Conservation (phyloP, 257 asterid species). For the Solanum tacnaense region DNA sequence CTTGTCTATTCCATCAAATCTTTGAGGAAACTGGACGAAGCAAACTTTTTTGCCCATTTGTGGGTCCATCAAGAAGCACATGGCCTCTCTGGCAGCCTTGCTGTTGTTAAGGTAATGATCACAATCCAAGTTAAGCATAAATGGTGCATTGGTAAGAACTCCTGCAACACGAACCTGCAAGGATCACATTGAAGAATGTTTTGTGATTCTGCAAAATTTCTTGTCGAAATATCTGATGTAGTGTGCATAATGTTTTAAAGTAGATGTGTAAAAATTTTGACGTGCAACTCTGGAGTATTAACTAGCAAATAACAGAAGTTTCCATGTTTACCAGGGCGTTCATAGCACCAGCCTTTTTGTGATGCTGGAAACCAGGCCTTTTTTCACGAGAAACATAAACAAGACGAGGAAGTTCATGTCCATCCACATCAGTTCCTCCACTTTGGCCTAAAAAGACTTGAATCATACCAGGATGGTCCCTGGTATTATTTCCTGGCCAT, state of each 20-base stretch:
- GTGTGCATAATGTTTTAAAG: background rate
- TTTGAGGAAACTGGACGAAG: constrained; percentile 96
- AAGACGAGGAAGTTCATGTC: constrained; percentile 90
- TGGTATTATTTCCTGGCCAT: constrained; percentile 98
- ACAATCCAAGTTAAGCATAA: constrained; percentile 98
- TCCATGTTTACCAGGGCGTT: constrained; percentile 70
- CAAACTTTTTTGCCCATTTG: constrained; percentile 81
- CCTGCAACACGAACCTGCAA: constrained; percentile 90
- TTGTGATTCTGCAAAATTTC: background rate
- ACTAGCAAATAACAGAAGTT: background rate
- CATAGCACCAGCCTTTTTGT: constrained; percentile 97
- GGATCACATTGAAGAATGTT: background rate
- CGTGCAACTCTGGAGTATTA: background rate
- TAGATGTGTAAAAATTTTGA: background rate
- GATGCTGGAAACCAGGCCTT: constrained; percentile 96
- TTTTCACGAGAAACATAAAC: constrained; percentile 99
- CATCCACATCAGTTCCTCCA: constrained; percentile 87
- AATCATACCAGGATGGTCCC: constrained; percentile 98
- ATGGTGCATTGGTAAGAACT: constrained; percentile 96
- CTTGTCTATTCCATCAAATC: constrained; percentile 94
- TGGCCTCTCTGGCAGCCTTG: constrained; percentile 89
- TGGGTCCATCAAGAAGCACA: constrained; percentile 98
- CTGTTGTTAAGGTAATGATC: constrained; percentile 95
- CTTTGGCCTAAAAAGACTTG: constrained; percentile 96
- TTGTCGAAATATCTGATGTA: background rate